Conservation (phyloP, 257 asterid genomes). For the Anisodus tanguticus region DNA sequence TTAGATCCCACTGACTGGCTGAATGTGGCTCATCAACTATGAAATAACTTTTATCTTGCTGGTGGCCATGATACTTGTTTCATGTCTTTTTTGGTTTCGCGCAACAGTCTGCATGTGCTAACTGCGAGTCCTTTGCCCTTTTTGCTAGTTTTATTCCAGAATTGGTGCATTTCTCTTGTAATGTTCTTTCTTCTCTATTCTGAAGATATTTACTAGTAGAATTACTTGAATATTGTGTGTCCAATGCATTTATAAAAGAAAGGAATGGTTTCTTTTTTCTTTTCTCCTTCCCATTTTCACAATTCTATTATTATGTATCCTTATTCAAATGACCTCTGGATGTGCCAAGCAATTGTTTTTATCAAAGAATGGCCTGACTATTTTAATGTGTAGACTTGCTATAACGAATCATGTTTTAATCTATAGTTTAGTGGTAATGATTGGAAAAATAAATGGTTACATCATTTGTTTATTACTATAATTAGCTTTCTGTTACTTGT, state of each 20-base stretch:
- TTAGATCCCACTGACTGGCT: conserved; percentile 1
- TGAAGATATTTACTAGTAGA: conserved; percentile 4
- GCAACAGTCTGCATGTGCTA: background rate
- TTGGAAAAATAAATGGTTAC: background rate
- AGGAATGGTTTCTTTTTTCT: background rate
- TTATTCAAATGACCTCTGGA: conserved; percentile 1
- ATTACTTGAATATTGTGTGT: conserved; percentile 18
- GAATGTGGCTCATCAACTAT: conserved; percentile 5
- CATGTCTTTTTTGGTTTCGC: background rate
- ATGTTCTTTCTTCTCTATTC: background rate
- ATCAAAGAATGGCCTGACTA: conserved; percentile 21
- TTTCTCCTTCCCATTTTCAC: conserved; percentile 7
- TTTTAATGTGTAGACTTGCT: background rate
- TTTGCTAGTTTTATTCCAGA: background rate
- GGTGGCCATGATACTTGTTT: background rate
- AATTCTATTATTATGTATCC: background rate
- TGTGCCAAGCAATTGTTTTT: background rate
- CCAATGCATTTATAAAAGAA: background rate
- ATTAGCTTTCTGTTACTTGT: background rate
- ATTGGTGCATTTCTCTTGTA: background rate
- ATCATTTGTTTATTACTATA: background rate
- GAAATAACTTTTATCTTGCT: conserved; percentile 6
- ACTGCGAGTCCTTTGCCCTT: background rate
- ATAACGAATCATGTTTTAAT: background rate
- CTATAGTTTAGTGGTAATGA: conserved; percentile 21